These are phyloP conservation scores for Phaffomyces opuntiae DNA, from an alignment of 805 yeast species.

Conservation along the genomic window DNA sequence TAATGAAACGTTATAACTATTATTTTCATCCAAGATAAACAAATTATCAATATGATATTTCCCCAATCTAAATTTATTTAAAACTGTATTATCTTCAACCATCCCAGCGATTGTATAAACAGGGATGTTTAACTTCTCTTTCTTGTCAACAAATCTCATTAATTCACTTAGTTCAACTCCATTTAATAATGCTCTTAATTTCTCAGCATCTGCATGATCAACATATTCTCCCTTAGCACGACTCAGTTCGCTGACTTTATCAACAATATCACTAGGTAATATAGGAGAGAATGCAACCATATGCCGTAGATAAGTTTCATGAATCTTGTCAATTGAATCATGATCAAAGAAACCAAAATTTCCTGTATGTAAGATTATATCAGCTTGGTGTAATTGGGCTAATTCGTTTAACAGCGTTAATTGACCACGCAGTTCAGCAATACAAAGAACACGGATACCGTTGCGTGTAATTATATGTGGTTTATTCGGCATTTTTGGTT, in stretches of 20 bases:
- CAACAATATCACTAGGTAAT: conserved; percentile 40
- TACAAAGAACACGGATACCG: conserved; percentile 36
- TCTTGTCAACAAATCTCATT: conserved; percentile 39
- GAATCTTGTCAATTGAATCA: conserved; percentile 45
- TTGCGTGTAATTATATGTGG: conserved; percentile 17
- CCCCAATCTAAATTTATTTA: conserved; percentile 55
- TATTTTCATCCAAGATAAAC: conserved; percentile 52
- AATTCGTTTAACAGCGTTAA: conserved; percentile 42
- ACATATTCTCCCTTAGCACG: conserved; percentile 36
- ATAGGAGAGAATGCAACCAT: conserved; percentile 62
- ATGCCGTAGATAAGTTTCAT: conserved; percentile 53
- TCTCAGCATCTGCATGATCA: conserved; percentile 26
- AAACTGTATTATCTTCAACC: conserved; percentile 63
- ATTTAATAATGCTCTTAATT: conserved; percentile 27
- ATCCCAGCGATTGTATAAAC: conserved; percentile 76
- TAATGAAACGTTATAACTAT: conserved; percentile 32
- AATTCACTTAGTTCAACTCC: conserved; percentile 44
- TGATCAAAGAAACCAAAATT: conserved; percentile 71
- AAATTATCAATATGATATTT: conserved; percentile 49
- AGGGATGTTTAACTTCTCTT: conserved; percentile 41
- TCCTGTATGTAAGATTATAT: conserved; percentile 62
- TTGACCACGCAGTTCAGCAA: conserved; percentile 54
- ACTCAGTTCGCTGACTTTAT: conserved; percentile 46
- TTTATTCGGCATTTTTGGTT: background rate
- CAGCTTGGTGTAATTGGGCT: conserved; percentile 40